These are phyloP conservation scores for Phaeophleospora eucalypticola DNA, from an alignment of 2,329 filamentous ascomycete species.

Conservation along the genomic window DNA sequence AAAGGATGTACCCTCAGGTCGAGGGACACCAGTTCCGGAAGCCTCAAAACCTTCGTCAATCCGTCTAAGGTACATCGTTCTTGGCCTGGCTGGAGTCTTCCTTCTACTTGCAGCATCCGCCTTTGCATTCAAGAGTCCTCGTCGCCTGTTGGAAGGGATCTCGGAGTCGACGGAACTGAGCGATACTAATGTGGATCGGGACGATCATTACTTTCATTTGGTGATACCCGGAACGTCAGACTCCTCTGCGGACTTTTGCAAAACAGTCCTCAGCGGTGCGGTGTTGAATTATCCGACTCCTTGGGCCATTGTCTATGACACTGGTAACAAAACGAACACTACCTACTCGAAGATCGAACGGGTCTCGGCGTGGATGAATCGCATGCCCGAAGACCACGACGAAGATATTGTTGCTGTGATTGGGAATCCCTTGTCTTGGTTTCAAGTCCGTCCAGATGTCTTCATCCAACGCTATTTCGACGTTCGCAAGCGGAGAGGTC, in stretches of 20 bases:
- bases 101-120: too few species aligned
- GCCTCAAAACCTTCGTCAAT: too few species aligned
- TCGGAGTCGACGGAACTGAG: too few species aligned
- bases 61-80: too few species aligned
- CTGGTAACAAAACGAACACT: not conserved
- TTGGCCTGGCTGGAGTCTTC: too few species aligned
- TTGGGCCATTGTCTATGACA: constrained; percentile 9
- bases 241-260: constrained; percentile 11
- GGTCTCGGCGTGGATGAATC: constrained; percentile 6
- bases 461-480: constrained; percentile 9
- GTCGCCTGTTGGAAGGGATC: too few species aligned
- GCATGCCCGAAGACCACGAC: constrained; percentile 1
- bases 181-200: too few species aligned
- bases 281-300: constrained; percentile 13
- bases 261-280: constrained; percentile 10
- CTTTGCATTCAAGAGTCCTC: too few species aligned
- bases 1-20: not conserved
- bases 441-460: constrained; percentile 16
- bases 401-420: constrained; percentile 10
- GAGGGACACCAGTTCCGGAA: not conserved
- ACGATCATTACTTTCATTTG: constrained; percentile 13
- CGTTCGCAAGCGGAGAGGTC: constrained; percentile 1
- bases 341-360: constrained; percentile 8
- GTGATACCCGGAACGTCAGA: constrained; percentile 4
- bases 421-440: constrained; percentile 11